phyloP scores from a whole-genome alignment of 176 grass and related monocot species.

The Zizania latifolia region DNA sequence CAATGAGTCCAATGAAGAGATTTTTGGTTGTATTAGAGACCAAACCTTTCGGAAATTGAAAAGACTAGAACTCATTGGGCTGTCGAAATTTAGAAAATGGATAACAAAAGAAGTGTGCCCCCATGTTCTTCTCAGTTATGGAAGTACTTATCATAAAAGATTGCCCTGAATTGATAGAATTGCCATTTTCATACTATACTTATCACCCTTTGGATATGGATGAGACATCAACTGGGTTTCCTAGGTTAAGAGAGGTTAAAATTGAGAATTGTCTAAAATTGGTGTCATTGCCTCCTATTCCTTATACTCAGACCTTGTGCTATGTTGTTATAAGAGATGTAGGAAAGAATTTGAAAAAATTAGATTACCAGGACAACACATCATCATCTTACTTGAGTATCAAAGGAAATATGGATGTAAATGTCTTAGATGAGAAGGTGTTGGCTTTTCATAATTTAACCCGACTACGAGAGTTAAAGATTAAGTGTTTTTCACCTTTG shows the following conservation, averaged over 20 bases:
- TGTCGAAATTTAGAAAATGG: not conserved
- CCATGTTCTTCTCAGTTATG: not conserved
- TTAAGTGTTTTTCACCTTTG: not conserved
- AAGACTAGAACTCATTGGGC: not conserved
- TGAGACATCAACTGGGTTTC: not conserved
- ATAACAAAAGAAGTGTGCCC: not conserved
- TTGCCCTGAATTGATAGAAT: not conserved
- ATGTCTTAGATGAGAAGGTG: not conserved
- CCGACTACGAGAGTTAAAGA: fast-evolving
- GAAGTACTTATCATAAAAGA: not conserved
- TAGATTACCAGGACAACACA: not conserved
- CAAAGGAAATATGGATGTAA: fast-evolving
- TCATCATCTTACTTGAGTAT: fast-evolving
- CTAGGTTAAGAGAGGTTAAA: fast-evolving
- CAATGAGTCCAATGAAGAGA: not conserved
- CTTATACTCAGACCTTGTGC: not conserved
- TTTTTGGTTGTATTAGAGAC: not conserved
- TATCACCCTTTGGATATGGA: not conserved
- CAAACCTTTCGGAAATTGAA: not conserved
- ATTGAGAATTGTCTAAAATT: not conserved
- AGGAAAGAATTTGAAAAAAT: fast-evolving
- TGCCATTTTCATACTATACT: not conserved
- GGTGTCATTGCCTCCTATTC: not conserved
- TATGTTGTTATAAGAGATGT: fast-evolving
- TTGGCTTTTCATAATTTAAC: not conserved